Conservation (phyloP, 192 early-diverging fungal species). For the Phycomyces blakesleeanus region DNA sequence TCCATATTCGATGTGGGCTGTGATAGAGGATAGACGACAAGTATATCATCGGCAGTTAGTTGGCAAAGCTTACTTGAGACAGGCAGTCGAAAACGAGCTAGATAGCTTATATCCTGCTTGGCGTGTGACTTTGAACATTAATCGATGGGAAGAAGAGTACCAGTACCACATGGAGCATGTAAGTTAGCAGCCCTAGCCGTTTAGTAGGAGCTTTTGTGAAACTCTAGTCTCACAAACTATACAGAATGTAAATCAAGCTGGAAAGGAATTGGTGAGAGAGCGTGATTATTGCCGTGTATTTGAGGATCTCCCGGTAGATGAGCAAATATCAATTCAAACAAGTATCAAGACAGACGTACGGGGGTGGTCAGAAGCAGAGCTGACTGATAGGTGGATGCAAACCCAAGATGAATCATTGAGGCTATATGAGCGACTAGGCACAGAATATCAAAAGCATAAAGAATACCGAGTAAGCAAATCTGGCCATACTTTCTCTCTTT, state of each 20-base stretch:
- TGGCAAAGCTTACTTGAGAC: constrained; percentile 23
- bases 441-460: constrained; percentile 29
- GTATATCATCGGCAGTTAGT: constrained; percentile 17
- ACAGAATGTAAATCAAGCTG: background rate
- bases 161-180: constrained; percentile 25
- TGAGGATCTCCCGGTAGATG: constrained; percentile 22
- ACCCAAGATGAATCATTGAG: constrained; percentile 28
- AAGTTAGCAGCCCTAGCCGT: constrained; percentile 8
- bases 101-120: constrained; percentile 28
- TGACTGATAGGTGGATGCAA: constrained; percentile 30
- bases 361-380: background rate
- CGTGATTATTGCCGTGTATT: constrained; percentile 15
- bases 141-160: constrained; percentile 34
- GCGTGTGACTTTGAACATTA: constrained; percentile 12
- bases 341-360: background rate
- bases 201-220: too few species aligned
- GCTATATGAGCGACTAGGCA: constrained; percentile 24
- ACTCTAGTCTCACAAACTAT: background rate
- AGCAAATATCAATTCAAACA: constrained; percentile 7
- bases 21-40: constrained; percentile 31
- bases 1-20: constrained; percentile 18
- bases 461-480: background rate
- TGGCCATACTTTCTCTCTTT: background rate
- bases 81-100: constrained; percentile 24
- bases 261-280: background rate